Base-by-base conservation (phyloP, 2,329 filamentous ascomycete species). In the Diaporthe nobilis region DNA sequence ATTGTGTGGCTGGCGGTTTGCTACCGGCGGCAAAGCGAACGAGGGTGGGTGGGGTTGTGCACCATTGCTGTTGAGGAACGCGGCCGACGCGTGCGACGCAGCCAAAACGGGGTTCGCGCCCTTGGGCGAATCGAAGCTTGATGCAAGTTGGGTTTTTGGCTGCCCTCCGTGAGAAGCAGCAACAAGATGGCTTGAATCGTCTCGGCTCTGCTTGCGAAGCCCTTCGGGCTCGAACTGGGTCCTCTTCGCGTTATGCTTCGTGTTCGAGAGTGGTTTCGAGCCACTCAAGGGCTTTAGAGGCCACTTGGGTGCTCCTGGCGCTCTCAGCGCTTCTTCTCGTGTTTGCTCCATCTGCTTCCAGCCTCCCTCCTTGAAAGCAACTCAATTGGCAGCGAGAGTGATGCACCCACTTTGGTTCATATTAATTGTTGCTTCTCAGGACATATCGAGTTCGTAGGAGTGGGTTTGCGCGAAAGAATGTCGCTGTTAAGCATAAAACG, bases 31-130 rank as follows among this genome's bases (percentile, higher is more conserved):
- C 12, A 31, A 15, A n/a, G 31, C 57, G 44, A 53, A n/a, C 15
- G 44, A n/a, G 15, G 17, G 31, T n/a, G 34, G 44, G 28, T 22
- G 63, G 17, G 28, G 49, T 53, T 70, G 65, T 55, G 49, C 51
- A 8, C 39, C 28, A 9, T 65, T 55, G 37, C 39, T 57, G 17
- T n/a, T 28, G 44, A 34, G 39, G 31, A 31, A 65, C 34, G 71
- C 58, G 71, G 34, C 17, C 34, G 71, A 65, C 71, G 71, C 58
- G n/a, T 55, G 37, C 42, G 37, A 44, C 51, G 67, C n/a, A 51
- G 53, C 68, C 53, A 53, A 71, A 31, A 58, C 9, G 34, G 68
- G 71, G 22, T 12, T 49, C 57, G 71, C 47, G 60, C n/a, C 71
- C 15, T 20, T 20, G 10, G 20, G 51, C 49, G 71, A 31, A n/a